A percentile compares a stretch with the other conserved stretches of the same genome.
Evolutionary conservation across 805 yeast species (phyloP).

Genomic region (Aciculoconidium aculeatum): DNA sequence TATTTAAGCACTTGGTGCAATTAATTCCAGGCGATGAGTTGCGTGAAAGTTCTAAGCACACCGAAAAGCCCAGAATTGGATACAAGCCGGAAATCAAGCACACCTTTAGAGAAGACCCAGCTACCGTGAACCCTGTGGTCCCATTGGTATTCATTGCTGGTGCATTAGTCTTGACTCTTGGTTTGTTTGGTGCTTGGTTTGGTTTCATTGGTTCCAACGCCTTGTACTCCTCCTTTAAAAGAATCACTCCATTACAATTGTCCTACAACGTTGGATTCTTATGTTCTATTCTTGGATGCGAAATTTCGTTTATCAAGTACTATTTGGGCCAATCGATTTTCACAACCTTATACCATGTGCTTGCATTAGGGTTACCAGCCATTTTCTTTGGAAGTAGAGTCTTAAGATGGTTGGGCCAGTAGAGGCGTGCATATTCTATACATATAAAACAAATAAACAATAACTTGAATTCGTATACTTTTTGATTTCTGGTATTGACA

Average conservation of each 20-base stretch:
- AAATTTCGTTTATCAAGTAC: conserved; percentile 50
- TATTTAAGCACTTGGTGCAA: conserved; percentile 23
- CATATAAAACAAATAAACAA: conserved; percentile 1
- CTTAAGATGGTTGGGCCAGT: conserved; percentile 42
- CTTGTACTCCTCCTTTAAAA: conserved; percentile 30
- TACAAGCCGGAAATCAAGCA: conserved; percentile 59
- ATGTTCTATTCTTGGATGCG: conserved; percentile 43
- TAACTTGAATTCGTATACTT: no score
- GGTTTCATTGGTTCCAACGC: conserved; percentile 18
- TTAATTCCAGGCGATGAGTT: conserved; percentile 25
- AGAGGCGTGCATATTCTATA: conserved; percentile 19
- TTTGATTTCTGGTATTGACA: no score
- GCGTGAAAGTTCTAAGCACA: conserved; percentile 17
- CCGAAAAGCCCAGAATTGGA: conserved; percentile 33
- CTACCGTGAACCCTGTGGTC: conserved; percentile 44
- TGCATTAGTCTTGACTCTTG: conserved; percentile 36
- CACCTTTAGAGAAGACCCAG: conserved; percentile 49
- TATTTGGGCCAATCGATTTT: conserved; percentile 58
- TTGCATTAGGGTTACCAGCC: conserved; percentile 47
- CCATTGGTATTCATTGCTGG: conserved; percentile 47
- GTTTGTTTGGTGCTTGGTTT: conserved; percentile 42
- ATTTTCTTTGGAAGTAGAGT: conserved; percentile 63
- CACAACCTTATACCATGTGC: conserved; percentile 44
- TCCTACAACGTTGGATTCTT: conserved; percentile 42
- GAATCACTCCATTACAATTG: conserved; percentile 28